phyloP scores from a whole-genome alignment of 257 asterid species.

The Solanum bulbocastanum region DNA sequence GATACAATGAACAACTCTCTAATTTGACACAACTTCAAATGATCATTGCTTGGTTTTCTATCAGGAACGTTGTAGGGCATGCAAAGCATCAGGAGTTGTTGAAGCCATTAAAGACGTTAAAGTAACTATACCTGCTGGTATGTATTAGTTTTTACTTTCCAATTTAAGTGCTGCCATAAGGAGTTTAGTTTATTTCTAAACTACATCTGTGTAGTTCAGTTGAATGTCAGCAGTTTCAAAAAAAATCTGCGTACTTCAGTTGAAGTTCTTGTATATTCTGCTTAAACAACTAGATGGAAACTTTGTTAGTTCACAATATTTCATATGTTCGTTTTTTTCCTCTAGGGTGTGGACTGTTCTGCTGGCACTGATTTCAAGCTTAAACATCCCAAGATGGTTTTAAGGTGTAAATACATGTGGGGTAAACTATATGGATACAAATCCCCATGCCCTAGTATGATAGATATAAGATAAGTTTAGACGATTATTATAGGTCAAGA shows the following conservation, averaged over 20 bases:
- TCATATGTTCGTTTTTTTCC: background rate
- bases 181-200: background rate
- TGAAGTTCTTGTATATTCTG: background rate
- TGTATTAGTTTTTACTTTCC: conserved; percentile 7
- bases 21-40: conserved; percentile 1
- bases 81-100: conserved; percentile 72
- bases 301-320: background rate
- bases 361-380: background rate
- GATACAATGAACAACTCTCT: background rate
- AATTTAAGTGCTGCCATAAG: background rate
- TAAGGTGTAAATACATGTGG: background rate
- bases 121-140: conserved; percentile 85
- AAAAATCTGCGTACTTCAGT: background rate
- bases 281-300: background rate
- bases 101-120: conserved; percentile 63
- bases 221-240: background rate
- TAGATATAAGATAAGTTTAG: background rate
- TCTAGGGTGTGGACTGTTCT: background rate
- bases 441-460: background rate
- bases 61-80: conserved; percentile 60
- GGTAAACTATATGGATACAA: background rate
- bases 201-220: background rate
- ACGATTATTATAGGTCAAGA: background rate
- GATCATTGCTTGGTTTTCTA: background rate
- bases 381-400: background rate